A percentile compares a stretch with the other conserved stretches of the same genome.
Conservation (phyloP, 106 monocot species). For the Iris macrosiphon region DNA sequence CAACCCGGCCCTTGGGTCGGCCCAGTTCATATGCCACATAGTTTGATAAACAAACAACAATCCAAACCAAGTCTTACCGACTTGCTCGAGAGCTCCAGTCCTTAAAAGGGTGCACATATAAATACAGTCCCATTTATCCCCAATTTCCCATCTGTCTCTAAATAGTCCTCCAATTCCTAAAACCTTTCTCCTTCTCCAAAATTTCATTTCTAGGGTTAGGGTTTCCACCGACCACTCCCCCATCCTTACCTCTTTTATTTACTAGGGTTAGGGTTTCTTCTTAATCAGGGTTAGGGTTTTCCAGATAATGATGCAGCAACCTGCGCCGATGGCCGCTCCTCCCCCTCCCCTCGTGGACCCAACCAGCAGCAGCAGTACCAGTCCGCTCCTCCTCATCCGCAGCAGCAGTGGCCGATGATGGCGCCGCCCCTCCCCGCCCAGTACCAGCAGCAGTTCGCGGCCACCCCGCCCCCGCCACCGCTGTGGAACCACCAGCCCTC, state of each 20-base stretch:
- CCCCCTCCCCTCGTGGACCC: conserved; percentile 26
- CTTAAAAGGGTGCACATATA: no score
- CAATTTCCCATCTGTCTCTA: no score
- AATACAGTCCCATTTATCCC: no score
- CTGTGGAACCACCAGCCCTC: conserved; percentile 44
- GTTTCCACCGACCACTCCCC: background rate
- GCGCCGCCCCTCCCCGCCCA: conserved; percentile 15
- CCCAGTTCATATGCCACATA: no score
- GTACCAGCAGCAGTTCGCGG: conserved; percentile 26
- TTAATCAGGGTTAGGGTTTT: conserved; percentile 2
- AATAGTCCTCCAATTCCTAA: no score
- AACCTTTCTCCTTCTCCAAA: background rate
- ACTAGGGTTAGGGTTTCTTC: background rate
- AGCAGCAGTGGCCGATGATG: conserved; percentile 28
- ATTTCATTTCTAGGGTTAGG: conserved; percentile 6
- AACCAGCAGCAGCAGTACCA: conserved; percentile 19
- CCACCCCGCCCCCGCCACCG: conserved; percentile 18
- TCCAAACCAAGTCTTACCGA: no score
- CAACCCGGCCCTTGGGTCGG: no score
- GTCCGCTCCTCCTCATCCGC: conserved; percentile 18
- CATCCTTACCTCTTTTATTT: background rate
- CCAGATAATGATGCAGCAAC: conserved; percentile 73
- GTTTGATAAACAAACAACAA: no score
- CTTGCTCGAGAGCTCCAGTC: no score
- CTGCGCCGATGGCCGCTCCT: conserved; percentile 31